phyloP scores from a whole-genome alignment of 2,329 filamentous ascomycete species.

The Akanthomyces uredinophilus region DNA sequence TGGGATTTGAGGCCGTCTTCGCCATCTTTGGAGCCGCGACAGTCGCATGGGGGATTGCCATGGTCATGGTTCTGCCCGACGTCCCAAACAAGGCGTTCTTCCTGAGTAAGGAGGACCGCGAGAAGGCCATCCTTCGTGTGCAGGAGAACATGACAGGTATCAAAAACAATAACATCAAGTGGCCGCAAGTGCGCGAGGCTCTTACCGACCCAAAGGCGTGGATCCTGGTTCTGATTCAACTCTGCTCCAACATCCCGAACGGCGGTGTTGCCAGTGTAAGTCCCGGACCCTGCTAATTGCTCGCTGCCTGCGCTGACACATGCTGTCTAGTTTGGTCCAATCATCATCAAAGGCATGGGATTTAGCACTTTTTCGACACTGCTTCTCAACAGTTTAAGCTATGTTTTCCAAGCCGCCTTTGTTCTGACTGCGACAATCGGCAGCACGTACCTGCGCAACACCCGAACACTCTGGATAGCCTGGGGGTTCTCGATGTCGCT shows the following conservation, averaged over 20 bases:
- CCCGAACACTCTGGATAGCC: constrained; percentile 24
- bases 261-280: constrained; percentile 25
- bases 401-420: constrained; percentile 21
- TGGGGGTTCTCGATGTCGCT: constrained; percentile 20
- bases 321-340: constrained; percentile 21
- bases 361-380: constrained; percentile 21
- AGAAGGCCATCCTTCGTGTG: constrained; percentile 26
- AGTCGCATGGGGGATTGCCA: constrained; percentile 5
- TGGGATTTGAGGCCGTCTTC: constrained; percentile 9
- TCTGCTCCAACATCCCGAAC: constrained; percentile 26
- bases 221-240: constrained; percentile 23
- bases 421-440: constrained; percentile 21
- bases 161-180: constrained; percentile 26
- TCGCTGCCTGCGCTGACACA: background rate
- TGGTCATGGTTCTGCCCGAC: constrained; percentile 22
- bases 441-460: constrained; percentile 22
- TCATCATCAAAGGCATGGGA: constrained; percentile 23
- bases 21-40: constrained; percentile 13
- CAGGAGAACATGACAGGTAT: constrained; percentile 31
- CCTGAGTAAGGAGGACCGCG: constrained; percentile 23
- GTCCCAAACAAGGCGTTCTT: constrained; percentile 24
- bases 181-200: constrained; percentile 22
- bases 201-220: constrained; percentile 24
- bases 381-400: constrained; percentile 20
- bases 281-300: background rate